Evolutionary conservation across 495 filamentous ascomycete genomes (phyloP).

Genomic region (Xylaria curta): DNA sequence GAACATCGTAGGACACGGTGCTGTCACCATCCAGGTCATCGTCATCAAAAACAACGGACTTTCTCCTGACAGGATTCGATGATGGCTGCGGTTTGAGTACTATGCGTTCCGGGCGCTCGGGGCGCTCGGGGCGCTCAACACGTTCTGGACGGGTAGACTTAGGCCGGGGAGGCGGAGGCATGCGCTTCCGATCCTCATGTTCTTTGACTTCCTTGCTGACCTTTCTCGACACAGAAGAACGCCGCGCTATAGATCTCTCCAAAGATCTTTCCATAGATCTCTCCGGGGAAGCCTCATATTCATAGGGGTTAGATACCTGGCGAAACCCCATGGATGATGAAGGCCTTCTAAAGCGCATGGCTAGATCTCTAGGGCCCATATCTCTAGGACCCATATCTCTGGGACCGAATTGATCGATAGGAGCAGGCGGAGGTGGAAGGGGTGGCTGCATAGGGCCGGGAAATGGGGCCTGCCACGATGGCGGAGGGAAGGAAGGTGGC

Average conservation of each 20-base stretch:
- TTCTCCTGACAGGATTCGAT: slow-evolving; percentile 33
- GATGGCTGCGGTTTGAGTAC: slow-evolving; percentile 45
- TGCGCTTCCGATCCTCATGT: slow-evolving; percentile 46
- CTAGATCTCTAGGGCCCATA: slow-evolving; percentile 30
- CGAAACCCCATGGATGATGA: slow-evolving; percentile 53
- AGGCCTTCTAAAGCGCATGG: slow-evolving; percentile 48
- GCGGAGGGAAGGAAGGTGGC: slow-evolving; percentile 33
- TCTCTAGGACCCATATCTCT: too few species aligned
- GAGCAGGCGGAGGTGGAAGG: slow-evolving; percentile 35
- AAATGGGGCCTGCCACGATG: slow-evolving; percentile 25
- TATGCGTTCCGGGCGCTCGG: slow-evolving; percentile 34
- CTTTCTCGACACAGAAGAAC: slow-evolving; percentile 48
- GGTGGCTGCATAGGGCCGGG: slow-evolving; percentile 29
- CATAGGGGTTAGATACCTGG: slow-evolving; percentile 38
- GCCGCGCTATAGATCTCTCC: slow-evolving; percentile 39
- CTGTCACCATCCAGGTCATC: slow-evolving; percentile 41
- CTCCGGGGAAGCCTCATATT: slow-evolving; percentile 39
- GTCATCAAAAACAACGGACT: slow-evolving; percentile 44
- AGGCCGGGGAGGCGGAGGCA: slow-evolving; percentile 52
- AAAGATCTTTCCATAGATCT: slow-evolving; percentile 26
- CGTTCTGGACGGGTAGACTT: slow-evolving; percentile 46
- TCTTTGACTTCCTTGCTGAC: slow-evolving; percentile 41
- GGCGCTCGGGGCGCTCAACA: neutral
- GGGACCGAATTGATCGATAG: slow-evolving; percentile 29
- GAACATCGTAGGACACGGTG: slow-evolving; percentile 44